Conservation (phyloP, 768 basidiomycete species). For the Tulasnella sp. region DNA sequence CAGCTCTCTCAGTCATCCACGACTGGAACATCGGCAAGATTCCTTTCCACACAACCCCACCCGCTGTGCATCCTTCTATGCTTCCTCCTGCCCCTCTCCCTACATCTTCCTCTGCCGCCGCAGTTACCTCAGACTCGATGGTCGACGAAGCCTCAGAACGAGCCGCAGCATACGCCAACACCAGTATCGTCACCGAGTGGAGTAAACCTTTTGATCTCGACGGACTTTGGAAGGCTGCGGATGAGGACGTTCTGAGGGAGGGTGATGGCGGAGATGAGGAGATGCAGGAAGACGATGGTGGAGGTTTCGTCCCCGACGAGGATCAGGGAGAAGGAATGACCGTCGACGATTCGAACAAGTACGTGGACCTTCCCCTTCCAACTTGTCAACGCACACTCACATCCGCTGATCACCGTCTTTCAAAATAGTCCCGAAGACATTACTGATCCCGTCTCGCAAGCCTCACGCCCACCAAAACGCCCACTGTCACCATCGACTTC, state of each 20-base stretch:
- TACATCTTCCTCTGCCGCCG: not conserved
- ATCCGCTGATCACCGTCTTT: not conserved
- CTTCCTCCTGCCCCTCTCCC: constrained; percentile 42
- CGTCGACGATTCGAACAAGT: constrained; percentile 11
- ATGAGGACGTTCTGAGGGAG: constrained; percentile 68
- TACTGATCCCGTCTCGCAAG: not conserved
- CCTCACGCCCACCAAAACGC: not conserved
- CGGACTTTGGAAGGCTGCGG: constrained; percentile 78
- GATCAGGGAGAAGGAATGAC: constrained; percentile 41
- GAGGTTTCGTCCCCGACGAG: constrained; percentile 47
- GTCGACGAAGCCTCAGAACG: constrained; percentile 46
- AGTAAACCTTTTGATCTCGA: constrained; percentile 80
- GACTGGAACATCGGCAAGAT: constrained; percentile 99
- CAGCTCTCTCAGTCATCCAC: constrained; percentile 77
- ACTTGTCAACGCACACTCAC: not conserved
- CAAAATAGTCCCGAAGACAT: not conserved
- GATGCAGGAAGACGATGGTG: constrained; percentile 43
- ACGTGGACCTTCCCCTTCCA: not conserved
- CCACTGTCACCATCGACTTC: constrained; percentile 26
- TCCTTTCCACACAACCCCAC: constrained; percentile 82
- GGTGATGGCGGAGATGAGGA: constrained; percentile 47
- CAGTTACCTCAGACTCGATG: constrained; percentile 35
- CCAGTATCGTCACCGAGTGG: constrained; percentile 70
- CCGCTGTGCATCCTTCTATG: constrained; percentile 74
- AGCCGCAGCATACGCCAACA: constrained; percentile 82